These are phyloP conservation scores for Diaporthe nobilis DNA, from an alignment of 2,329 filamentous ascomycete genomes.

Conservation along the genomic window DNA sequence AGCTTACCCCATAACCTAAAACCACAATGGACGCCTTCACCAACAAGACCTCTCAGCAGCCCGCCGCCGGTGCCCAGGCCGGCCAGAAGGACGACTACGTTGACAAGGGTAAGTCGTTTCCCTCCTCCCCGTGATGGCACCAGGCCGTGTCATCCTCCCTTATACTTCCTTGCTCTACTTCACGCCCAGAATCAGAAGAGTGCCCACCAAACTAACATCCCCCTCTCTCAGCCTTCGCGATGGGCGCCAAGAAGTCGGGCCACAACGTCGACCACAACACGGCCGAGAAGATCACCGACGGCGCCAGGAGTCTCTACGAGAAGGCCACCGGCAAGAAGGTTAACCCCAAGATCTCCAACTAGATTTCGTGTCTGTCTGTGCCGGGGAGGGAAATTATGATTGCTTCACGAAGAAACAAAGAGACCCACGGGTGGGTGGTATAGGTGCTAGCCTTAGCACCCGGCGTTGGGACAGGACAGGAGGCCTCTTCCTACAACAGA, in stretches of 20 bases:
- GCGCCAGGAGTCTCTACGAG: conserved; percentile 52
- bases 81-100: conserved; percentile 50
- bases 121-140: too few species aligned
- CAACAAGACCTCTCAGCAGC: conserved; percentile 12
- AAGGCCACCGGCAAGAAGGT: conserved; percentile 57
- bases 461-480: neutral
- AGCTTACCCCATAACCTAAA: too few species aligned
- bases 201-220: conserved; percentile 34
- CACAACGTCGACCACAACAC: conserved; percentile 42
- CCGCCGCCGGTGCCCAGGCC: conserved; percentile 18
- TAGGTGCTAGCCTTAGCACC: neutral
- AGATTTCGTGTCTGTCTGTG: conserved; percentile 23
- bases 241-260: conserved; percentile 48
- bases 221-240: conserved; percentile 47
- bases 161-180: too few species aligned
- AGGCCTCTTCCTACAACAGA: neutral
- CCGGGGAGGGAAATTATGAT: too few species aligned
- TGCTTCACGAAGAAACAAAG: too few species aligned
- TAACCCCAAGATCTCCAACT: conserved; percentile 53
- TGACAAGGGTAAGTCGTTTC: conserved; percentile 49
- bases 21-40: conserved; percentile 31
- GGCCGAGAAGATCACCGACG: conserved; percentile 53
- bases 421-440: too few species aligned
- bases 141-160: too few species aligned
- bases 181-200: neutral